Evolutionary conservation across 1,284 basidiomycete genomes (phyloP).

Genomic region (Abortiporus biennis): DNA sequence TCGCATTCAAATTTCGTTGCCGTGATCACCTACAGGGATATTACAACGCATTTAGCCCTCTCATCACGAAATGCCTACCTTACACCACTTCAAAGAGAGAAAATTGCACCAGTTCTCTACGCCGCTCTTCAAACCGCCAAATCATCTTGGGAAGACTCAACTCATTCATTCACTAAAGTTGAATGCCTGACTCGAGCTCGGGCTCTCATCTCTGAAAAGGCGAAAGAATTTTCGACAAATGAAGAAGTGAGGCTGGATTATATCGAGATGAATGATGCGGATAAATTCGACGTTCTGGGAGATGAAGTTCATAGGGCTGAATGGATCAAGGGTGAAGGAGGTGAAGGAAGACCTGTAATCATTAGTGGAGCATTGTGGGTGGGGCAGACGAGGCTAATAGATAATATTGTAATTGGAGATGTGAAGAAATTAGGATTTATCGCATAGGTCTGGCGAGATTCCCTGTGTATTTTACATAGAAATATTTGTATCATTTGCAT

Average conservation of each 20-base stretch:
- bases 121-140: constrained; percentile 60
- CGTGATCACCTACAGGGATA: constrained; percentile 30
- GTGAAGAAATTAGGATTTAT: constrained; percentile 19
- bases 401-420: constrained; percentile 81
- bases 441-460: too few species aligned
- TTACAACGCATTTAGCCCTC: constrained; percentile 67
- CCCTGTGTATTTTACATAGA: too few species aligned
- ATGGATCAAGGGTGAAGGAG: constrained; percentile 18
- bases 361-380: constrained; percentile 89
- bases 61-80: constrained; percentile 93
- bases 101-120: constrained; percentile 69
- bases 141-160: constrained; percentile 44
- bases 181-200: constrained; percentile 44
- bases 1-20: too few species aligned
- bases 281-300: constrained; percentile 60
- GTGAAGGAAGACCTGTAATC: constrained; percentile 47
- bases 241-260: constrained; percentile 68
- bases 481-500: too few species aligned
- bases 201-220: constrained; percentile 11
- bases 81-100: constrained; percentile 50
- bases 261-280: constrained; percentile 82
- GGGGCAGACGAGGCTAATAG: constrained; percentile 86
- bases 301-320: constrained; percentile 25
- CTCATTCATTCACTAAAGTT: constrained; percentile 46
- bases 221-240: constrained; percentile 7